A percentile compares a stretch with the other conserved stretches of the same genome.
Evolutionary conservation across 345 rosid genomes (phyloP).

Genomic region (Barbarea vulgaris): DNA sequence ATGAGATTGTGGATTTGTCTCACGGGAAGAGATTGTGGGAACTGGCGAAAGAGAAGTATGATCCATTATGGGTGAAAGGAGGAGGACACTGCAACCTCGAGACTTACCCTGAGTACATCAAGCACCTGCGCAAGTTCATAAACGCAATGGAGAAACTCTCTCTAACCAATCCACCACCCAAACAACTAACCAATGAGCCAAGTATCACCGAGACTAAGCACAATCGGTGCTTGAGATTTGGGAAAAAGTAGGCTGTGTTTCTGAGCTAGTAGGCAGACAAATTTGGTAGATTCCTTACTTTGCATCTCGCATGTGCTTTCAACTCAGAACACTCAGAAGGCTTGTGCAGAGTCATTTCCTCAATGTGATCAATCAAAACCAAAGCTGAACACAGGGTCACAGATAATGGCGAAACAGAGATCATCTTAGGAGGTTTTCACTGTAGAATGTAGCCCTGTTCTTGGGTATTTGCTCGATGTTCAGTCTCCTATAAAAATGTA

Average conservation of each 20-base stretch:
- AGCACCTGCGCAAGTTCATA: conserved; percentile 75
- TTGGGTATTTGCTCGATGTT: conserved; percentile 10
- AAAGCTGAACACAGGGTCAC: conserved; percentile 14
- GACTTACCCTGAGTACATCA: conserved; percentile 89
- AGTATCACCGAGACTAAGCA: conserved; percentile 67
- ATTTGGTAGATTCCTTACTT: conserved; percentile 10
- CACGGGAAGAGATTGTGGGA: conserved; percentile 97
- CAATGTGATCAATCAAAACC: conserved; percentile 18
- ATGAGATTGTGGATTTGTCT: conserved; percentile 85
- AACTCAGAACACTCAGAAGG: conserved; percentile 25
- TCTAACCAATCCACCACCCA: conserved; percentile 53
- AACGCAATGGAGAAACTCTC: conserved; percentile 91
- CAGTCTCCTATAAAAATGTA: conserved; percentile 22
- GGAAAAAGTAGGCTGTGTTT: conserved; percentile 35
- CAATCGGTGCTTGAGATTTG: conserved; percentile 69
- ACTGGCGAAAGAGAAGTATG: conserved; percentile 82
- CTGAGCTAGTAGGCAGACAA: conserved; percentile 31
- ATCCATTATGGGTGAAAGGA: conserved; percentile 96
- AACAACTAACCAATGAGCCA: conserved; percentile 47
- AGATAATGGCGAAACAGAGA: conserved; percentile 3
- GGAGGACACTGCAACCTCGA: conserved; percentile 98
- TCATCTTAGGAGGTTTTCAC: conserved; percentile 10
- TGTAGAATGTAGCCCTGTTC: conserved; percentile 18
- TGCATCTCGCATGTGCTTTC: conserved; percentile 20
- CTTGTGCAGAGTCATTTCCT: conserved; percentile 25